Conservation (phyloP, 2,329 filamentous ascomycete genomes). For the Metarhizium rileyi region DNA sequence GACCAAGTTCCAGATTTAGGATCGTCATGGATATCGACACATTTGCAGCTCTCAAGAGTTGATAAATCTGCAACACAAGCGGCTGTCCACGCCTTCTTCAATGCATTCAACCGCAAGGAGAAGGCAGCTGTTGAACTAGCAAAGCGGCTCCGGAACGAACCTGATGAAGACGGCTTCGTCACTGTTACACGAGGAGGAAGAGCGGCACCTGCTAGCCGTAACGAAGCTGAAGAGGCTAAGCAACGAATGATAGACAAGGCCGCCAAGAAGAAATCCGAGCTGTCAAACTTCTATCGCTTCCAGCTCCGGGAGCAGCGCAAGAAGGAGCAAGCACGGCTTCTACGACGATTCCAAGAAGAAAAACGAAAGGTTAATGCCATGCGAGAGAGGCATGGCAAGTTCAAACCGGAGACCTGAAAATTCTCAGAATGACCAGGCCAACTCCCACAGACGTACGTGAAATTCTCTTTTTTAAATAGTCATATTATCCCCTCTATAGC, state of each 20-base stretch:
- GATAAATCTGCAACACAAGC: slow-evolving; percentile 55
- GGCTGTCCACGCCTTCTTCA: slow-evolving; percentile 78
- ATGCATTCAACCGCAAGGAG: slow-evolving; percentile 64
- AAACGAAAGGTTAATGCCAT: slow-evolving; percentile 61
- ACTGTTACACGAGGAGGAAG: slow-evolving; percentile 77
- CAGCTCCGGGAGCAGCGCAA: slow-evolving; percentile 73
- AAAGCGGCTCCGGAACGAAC: slow-evolving; percentile 61
- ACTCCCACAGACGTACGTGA: neutral
- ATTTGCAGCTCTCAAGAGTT: slow-evolving; percentile 65
- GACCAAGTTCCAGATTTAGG: slow-evolving; percentile 50
- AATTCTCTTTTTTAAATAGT: slow-evolving; percentile 7
- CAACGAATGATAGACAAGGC: slow-evolving; percentile 53
- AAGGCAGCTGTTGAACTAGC: slow-evolving; percentile 51
- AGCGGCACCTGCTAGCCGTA: slow-evolving; percentile 61
- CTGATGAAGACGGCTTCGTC: slow-evolving; percentile 92
- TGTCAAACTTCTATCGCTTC: slow-evolving; percentile 75
- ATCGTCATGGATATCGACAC: slow-evolving; percentile 46
- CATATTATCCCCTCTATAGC: slow-evolving; percentile 10
- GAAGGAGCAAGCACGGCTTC: slow-evolving; percentile 57
- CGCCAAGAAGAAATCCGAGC: slow-evolving; percentile 50
- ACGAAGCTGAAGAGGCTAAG: slow-evolving; percentile 54
- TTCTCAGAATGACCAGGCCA: neutral
- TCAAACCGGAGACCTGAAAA: slow-evolving; percentile 40
- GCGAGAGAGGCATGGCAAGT: slow-evolving; percentile 56
- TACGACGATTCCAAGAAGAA: slow-evolving; percentile 68